Base-by-base conservation (phyloP, 2,329 filamentous ascomycete species). In the Pseudogymnoascus sp. region DNA sequence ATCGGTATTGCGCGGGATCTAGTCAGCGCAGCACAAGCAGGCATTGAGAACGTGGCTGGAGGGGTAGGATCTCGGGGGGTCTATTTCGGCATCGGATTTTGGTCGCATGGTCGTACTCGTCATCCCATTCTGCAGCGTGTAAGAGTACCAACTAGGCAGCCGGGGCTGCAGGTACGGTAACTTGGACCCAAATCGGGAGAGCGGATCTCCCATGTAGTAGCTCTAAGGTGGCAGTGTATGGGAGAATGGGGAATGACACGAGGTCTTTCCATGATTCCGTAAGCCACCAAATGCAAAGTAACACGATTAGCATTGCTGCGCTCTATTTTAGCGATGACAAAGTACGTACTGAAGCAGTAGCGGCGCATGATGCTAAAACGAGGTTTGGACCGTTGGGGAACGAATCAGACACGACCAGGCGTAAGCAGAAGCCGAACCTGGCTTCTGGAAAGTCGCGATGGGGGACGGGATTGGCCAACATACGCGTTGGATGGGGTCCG, bases 301-400 rank as follows among this genome's bases (percentile, higher is more conserved):
- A 55, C 48, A 55, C 29, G 48, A 55, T 55, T 55, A 21, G 48
- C 29, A 55, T 17, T 31, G 15, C 29, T 55, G 48, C 29, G 48
- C n/a, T 55, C 48, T 55, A 55, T 55, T 55, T 55, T 55, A 33
- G 48, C 48, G 48, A 55, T 55, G 48, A 55, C 48, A 55, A 35
- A 9, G 48, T 33, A 55, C 48, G 27, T 55, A 55, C 27, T 55
- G 27, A 3, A 55, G 48, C 10, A 12, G 9, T 55, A 55, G 48
- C 27, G 48, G 48, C 48, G 48, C 29, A 55, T 55, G 48, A 55
- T 55, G 48, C 48, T 55, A 55, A 55, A 55, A 55, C n/a, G 48
- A 55, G 48, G 48, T 55, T 33, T 33, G 48, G 9, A 27, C 5
- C 21, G 9, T 4, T 31, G 6, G 13, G 25, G 27, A 33, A 29